Evolutionary conservation across 2,329 filamentous ascomycete species (phyloP).

Genomic region (Calonectria hawksworthii): DNA sequence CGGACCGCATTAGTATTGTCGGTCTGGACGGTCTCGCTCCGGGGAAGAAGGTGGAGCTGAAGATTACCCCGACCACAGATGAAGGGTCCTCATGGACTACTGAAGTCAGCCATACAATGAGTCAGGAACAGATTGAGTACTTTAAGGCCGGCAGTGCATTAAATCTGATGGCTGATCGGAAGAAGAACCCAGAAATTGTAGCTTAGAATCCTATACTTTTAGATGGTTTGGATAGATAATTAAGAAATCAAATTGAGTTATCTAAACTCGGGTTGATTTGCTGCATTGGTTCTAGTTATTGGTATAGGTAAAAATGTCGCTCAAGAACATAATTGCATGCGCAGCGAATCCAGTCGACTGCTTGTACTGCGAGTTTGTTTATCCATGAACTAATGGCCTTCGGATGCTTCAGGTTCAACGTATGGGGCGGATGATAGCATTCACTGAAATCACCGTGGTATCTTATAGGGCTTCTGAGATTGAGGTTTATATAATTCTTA

Average conservation of each 20-base stretch:
- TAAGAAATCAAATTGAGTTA: neutral
- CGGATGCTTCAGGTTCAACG: too few relatives aligned
- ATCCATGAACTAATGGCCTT: too few relatives aligned
- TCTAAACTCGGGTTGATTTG: too few relatives aligned
- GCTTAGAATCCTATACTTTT: neutral
- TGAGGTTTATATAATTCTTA: neutral
- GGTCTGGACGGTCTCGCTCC: conserved; percentile 21
- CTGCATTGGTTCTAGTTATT: neutral
- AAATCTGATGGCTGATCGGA: conserved; percentile 33
- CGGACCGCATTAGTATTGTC: conserved; percentile 28
- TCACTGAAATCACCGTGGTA: too few relatives aligned
- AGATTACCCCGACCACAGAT: conserved; percentile 1
- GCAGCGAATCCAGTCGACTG: too few relatives aligned
- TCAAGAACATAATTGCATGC: neutral
- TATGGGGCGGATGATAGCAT: too few relatives aligned
- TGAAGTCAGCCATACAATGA: conserved; percentile 28
- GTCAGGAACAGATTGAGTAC: conserved; percentile 29
- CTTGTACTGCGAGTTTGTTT: too few relatives aligned
- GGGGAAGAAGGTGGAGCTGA: conserved; percentile 4
- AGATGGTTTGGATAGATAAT: neutral
- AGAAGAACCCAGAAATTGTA: neutral
- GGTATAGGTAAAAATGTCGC: neutral
- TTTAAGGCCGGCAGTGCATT: conserved; percentile 34
- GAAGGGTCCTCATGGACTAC: conserved; percentile 18
- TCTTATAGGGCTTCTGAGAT: too few relatives aligned